These are phyloP conservation scores for Drechslerella coelobrocha DNA, from an alignment of 2,329 filamentous ascomycete genomes.

Conservation along the genomic window DNA sequence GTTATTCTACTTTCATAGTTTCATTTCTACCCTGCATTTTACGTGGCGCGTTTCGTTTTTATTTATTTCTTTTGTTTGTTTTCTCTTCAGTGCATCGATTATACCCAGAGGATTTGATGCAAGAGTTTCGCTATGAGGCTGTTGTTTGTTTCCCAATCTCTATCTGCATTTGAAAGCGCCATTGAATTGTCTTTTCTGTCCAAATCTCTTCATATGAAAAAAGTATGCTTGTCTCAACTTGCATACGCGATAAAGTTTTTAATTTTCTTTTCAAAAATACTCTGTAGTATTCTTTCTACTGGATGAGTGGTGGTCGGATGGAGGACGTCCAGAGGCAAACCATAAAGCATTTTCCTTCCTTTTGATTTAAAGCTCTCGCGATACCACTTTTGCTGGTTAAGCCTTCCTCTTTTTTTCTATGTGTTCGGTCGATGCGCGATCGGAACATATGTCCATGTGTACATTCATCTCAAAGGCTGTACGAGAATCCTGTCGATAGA, in stretches of 20 bases:
- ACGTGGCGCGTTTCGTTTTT: slow-evolving; percentile 23
- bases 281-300: slow-evolving; percentile 1
- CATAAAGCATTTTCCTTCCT: background rate
- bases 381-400: slow-evolving; percentile 12
- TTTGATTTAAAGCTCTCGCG: too few species aligned
- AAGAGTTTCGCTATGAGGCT: slow-evolving; percentile 19
- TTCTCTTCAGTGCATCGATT: slow-evolving; percentile 3
- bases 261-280: slow-evolving; percentile 34
- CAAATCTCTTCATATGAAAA: slow-evolving; percentile 8
- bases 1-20: slow-evolving; percentile 9
- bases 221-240: slow-evolving; percentile 26
- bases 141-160: slow-evolving; percentile 27
- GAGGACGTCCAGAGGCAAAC: slow-evolving; percentile 6
- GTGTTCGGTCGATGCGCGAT: too few species aligned
- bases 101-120: slow-evolving; percentile 26
- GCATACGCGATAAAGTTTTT: slow-evolving; percentile 16
- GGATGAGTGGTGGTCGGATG: background rate
- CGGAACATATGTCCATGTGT: background rate
- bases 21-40: slow-evolving; percentile 30
- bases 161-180: background rate
- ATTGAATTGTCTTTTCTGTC: background rate
- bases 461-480: background rate
- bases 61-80: slow-evolving; percentile 15
- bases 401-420: too few species aligned
- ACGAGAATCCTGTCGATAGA: background rate